phyloP scores from a whole-genome alignment of 495 filamentous ascomycete genomes.

The Tuber melanosporum region DNA sequence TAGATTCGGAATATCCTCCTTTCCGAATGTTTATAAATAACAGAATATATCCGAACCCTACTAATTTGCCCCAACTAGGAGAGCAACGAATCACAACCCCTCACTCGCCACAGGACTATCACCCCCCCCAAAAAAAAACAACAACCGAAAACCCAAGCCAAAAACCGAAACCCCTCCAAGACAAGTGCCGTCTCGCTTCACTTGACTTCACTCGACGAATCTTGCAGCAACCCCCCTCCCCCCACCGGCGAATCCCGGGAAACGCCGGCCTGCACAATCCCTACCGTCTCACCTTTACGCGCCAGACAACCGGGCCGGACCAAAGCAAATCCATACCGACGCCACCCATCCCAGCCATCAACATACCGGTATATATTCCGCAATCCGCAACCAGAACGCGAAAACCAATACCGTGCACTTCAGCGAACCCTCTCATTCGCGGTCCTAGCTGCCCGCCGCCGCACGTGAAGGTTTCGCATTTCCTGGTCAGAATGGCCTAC shows the following conservation, averaged over 20 bases:
- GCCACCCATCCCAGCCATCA: background rate
- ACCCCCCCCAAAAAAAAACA: background rate
- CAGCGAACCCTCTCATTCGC: no score
- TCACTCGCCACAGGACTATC: background rate
- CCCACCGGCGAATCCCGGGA: background rate
- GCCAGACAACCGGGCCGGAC: background rate
- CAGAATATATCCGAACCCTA: background rate
- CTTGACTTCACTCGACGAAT: background rate
- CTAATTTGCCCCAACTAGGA: background rate
- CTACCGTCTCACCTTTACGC: background rate
- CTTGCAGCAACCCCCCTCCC: background rate
- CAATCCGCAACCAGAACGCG: background rate
- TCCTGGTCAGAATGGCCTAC: background rate
- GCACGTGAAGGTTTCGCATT: background rate
- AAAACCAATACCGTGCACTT: background rate
- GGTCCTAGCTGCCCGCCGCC: background rate
- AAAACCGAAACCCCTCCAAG: background rate
- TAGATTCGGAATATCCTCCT: background rate
- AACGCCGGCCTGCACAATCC: background rate
- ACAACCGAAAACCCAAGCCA: background rate
- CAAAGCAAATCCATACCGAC: background rate
- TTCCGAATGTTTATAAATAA: background rate
- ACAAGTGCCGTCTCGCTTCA: background rate
- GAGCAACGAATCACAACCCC: background rate
- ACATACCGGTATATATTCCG: background rate